These are phyloP conservation scores for Microdochium nivale DNA, from an alignment of 2,329 filamentous ascomycete genomes.

Conservation along the genomic window DNA sequence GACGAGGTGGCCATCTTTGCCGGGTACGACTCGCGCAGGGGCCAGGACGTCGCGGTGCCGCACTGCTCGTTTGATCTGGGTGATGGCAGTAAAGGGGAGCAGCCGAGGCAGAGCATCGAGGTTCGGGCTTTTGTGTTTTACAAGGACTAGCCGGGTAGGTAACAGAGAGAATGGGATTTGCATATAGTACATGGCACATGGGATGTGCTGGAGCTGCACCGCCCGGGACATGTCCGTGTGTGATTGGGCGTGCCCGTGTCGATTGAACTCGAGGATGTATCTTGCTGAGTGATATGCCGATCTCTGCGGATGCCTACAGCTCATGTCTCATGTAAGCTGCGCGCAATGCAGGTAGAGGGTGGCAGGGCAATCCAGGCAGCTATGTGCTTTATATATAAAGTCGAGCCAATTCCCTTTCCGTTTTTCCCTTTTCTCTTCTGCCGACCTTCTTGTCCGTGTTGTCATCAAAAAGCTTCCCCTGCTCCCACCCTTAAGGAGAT, in stretches of 20 bases:
- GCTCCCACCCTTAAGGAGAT: too few species aligned
- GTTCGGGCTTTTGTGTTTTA: conserved; percentile 3
- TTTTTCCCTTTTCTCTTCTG: not conserved
- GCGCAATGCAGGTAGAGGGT: too few species aligned
- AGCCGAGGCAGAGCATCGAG: conserved; percentile 1
- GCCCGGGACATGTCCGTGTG: too few species aligned
- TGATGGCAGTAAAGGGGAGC: not conserved
- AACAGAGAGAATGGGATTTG: too few species aligned
- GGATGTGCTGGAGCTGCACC: too few species aligned
- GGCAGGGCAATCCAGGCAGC: not conserved
- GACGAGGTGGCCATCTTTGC: conserved; percentile 8
- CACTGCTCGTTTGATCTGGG: conserved; percentile 11
- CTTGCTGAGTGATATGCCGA: too few species aligned
- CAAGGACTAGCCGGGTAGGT: not conserved
- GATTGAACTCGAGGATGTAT: not conserved
- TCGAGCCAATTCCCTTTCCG: not conserved
- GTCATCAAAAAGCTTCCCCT: too few species aligned
- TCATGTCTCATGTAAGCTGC: too few species aligned
- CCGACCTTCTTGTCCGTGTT: too few species aligned
- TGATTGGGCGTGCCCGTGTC: too few species aligned
- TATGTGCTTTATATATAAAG: not conserved
- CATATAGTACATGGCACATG: too few species aligned
- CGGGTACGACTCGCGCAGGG: conserved; percentile 7
- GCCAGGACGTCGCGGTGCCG: conserved; percentile 8
- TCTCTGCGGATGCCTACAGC: too few species aligned